These are phyloP conservation scores for Colletotrichum abscissum DNA, from an alignment of 2,329 filamentous ascomycete species.

Conservation along the genomic window DNA sequence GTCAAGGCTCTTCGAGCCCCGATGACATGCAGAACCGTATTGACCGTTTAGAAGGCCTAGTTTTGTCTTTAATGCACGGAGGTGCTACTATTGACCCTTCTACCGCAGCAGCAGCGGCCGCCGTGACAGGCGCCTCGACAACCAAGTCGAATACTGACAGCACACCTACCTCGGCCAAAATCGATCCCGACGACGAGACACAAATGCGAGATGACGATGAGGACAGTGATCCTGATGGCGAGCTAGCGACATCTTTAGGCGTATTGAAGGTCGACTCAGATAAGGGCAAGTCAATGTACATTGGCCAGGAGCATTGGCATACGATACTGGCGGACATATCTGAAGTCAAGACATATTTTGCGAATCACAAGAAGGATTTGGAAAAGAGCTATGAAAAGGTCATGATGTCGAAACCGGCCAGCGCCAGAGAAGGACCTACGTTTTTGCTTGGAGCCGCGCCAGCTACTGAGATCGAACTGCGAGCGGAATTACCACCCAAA, in stretches of 20 bases:
- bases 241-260: conserved; percentile 79
- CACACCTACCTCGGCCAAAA: conserved; percentile 53
- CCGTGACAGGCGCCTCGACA: conserved; percentile 38
- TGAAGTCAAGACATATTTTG: conserved; percentile 94
- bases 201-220: conserved; percentile 60
- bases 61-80: conserved; percentile 93
- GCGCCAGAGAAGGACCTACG: conserved; percentile 74
- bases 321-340: conserved; percentile 83
- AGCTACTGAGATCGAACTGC: conserved; percentile 79
- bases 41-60: conserved; percentile 91
- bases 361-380: conserved; percentile 86
- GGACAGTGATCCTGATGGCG: conserved; percentile 78
- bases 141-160: conserved; percentile 53
- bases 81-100: conserved; percentile 66
- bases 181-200: conserved; percentile 67
- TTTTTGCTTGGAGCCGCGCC: conserved; percentile 82
- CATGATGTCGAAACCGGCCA: conserved; percentile 72
- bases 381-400: conserved; percentile 85
- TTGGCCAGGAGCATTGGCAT: conserved; percentile 88
- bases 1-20: conserved; percentile 70
- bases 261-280: conserved; percentile 83
- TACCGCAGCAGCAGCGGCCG: conserved; percentile 45
- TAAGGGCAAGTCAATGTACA: conserved; percentile 82
- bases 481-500: conserved; percentile 83
- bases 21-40: conserved; percentile 99